Percentiles rank a stretch among this genome's conserved stretches.
Conservation (phyloP, 2,329 filamentous ascomycete species). For the Chlorencoelia australis region DNA sequence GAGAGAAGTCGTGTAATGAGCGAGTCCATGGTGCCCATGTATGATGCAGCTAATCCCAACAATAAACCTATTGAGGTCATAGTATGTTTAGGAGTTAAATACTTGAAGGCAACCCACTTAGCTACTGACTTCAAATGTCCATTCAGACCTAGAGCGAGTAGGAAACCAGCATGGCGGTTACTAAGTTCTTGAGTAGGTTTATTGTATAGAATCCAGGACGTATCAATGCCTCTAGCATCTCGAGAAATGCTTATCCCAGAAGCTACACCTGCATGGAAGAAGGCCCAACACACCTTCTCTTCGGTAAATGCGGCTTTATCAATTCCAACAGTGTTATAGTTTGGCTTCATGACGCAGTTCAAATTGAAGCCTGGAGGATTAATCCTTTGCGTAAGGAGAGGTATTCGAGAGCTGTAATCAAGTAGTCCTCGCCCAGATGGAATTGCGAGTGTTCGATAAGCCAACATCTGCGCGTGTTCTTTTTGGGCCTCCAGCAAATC, state of each 20-base stretch:
- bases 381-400: constrained; percentile 86
- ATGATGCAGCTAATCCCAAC: constrained; percentile 83
- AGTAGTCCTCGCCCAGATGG: constrained; percentile 80
- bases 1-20: constrained; percentile 87
- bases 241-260: constrained; percentile 85
- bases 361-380: constrained; percentile 84
- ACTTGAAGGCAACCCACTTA: constrained; percentile 98
- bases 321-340: constrained; percentile 85
- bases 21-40: constrained; percentile 94
- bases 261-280: constrained; percentile 95
- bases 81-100: constrained; percentile 96
- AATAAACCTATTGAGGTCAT: constrained; percentile 98
- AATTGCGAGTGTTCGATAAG: constrained; percentile 78
- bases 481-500: constrained; percentile 89
- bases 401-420: constrained; percentile 78
- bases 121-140: constrained; percentile 90
- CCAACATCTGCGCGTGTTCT: constrained; percentile 75
- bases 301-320: constrained; percentile 82
- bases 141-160: constrained; percentile 84
- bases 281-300: constrained; percentile 96
- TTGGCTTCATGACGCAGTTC: constrained; percentile 83
- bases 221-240: constrained; percentile 87
- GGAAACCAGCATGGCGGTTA: constrained; percentile 90
- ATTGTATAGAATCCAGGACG: constrained; percentile 98
- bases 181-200: constrained; percentile 79